These are phyloP conservation scores for Marvania coccoides DNA, from an alignment of 139 green algal genomes.

Conservation along the genomic window DNA sequence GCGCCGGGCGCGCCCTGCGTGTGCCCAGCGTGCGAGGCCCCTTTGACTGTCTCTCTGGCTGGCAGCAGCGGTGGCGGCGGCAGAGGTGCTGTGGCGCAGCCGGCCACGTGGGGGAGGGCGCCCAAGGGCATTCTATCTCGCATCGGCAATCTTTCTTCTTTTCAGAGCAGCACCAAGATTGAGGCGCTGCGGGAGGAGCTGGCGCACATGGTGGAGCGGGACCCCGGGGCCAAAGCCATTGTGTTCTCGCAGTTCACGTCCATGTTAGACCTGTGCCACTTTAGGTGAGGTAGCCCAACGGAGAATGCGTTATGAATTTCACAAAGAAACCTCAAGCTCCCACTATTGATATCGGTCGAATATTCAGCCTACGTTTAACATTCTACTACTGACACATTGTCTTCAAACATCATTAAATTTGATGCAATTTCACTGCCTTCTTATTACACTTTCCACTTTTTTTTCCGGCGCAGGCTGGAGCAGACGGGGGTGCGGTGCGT, in stretches of 20 bases:
- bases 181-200: slow-evolving; percentile 80
- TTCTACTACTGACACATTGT: no score
- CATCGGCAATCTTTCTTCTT: slow-evolving; percentile 48
- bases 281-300: no score
- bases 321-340: no score
- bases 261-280: slow-evolving; percentile 83
- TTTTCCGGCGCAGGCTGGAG: slow-evolving; percentile 2
- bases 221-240: slow-evolving; percentile 77
- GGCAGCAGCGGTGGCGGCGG: background rate
- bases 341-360: no score
- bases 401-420: no score
- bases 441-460: no score
- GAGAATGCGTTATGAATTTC: no score
- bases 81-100: background rate
- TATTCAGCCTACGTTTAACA: no score
- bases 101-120: background rate
- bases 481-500: slow-evolving; percentile 73
- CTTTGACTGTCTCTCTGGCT: slow-evolving; percentile 50
- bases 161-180: slow-evolving; percentile 88
- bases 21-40: slow-evolving; percentile 64
- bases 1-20: background rate
- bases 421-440: background rate
- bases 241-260: slow-evolving; percentile 94
- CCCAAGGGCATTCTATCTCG: slow-evolving; percentile 59
- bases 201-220: slow-evolving; percentile 42